These are phyloP conservation scores for Alternaria consortialis DNA, from an alignment of 2,329 filamentous ascomycete genomes.

Conservation along the genomic window DNA sequence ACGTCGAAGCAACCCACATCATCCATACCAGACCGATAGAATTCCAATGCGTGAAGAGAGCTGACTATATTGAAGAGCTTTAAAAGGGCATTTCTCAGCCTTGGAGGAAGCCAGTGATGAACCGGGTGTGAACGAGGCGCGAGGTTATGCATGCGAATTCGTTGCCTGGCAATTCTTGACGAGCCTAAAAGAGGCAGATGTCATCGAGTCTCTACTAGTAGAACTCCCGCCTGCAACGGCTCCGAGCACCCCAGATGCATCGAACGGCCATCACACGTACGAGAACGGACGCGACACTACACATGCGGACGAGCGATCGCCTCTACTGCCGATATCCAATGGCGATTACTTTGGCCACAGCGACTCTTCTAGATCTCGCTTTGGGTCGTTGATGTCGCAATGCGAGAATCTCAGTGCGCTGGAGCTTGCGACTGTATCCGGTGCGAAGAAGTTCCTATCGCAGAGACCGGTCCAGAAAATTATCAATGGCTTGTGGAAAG, in stretches of 20 bases:
- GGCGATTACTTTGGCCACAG: slow-evolving; percentile 37
- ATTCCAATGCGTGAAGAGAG: not conserved
- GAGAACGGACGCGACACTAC: slow-evolving; percentile 24
- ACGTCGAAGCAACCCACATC: slow-evolving; percentile 48
- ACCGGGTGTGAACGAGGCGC: slow-evolving; percentile 71
- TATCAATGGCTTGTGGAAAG: slow-evolving; percentile 81
- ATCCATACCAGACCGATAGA: not conserved
- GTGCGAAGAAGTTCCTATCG: slow-evolving; percentile 84
- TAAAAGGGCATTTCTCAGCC: slow-evolving; percentile 77
- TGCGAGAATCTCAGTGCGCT: slow-evolving; percentile 86
- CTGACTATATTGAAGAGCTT: slow-evolving; percentile 61
- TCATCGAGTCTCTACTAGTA: slow-evolving; percentile 76
- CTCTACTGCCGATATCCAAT: slow-evolving; percentile 33
- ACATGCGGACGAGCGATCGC: slow-evolving; percentile 33
- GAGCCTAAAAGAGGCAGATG: slow-evolving; percentile 74
- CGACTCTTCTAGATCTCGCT: slow-evolving; percentile 51
- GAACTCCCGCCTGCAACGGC: slow-evolving; percentile 65
- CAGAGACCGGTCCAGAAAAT: slow-evolving; percentile 84
- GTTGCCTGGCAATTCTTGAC: slow-evolving; percentile 81
- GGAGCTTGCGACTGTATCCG: slow-evolving; percentile 82
- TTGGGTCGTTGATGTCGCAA: slow-evolving; percentile 71
- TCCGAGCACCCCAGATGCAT: slow-evolving; percentile 22
- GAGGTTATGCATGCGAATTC: slow-evolving; percentile 79
- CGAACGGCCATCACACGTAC: slow-evolving; percentile 7
- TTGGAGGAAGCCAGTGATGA: slow-evolving; percentile 66